Conservation (phyloP, 441 rosid species). For the Syzygium malaccense region DNA sequence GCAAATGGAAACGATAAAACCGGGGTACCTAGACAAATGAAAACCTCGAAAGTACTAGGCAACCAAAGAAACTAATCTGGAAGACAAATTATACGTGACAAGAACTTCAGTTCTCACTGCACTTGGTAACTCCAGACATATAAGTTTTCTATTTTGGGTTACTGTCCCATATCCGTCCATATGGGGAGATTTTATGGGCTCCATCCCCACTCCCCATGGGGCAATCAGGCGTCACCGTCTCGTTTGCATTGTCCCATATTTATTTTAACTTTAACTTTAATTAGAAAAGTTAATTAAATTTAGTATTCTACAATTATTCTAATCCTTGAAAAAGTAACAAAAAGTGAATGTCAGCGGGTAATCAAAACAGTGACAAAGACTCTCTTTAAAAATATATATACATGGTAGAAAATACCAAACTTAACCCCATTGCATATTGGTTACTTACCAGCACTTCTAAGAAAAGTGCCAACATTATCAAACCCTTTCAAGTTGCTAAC, state of each 20-base stretch:
- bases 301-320: not conserved
- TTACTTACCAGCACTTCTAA: not conserved
- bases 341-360: not conserved
- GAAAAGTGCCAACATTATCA: not conserved
- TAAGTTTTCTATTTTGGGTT: too few species aligned
- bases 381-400: not conserved
- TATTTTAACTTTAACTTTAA: not conserved
- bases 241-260: not conserved
- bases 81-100: too few species aligned
- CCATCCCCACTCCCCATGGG: too few species aligned
- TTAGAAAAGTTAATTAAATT: not conserved
- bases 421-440: not conserved
- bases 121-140: too few species aligned
- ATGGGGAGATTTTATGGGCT: too few species aligned
- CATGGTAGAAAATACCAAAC: not conserved
- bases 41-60: too few species aligned
- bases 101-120: too few species aligned
- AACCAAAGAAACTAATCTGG: too few species aligned
- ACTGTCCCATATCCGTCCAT: too few species aligned
- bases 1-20: too few species aligned
- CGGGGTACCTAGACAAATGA: too few species aligned
- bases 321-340: not conserved
- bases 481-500: not conserved
- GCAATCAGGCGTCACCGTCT: too few species aligned
- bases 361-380: not conserved